Base-by-base conservation (phyloP, 371 early-diverging fungal genomes). In the Enterocytospora artemiae region DNA sequence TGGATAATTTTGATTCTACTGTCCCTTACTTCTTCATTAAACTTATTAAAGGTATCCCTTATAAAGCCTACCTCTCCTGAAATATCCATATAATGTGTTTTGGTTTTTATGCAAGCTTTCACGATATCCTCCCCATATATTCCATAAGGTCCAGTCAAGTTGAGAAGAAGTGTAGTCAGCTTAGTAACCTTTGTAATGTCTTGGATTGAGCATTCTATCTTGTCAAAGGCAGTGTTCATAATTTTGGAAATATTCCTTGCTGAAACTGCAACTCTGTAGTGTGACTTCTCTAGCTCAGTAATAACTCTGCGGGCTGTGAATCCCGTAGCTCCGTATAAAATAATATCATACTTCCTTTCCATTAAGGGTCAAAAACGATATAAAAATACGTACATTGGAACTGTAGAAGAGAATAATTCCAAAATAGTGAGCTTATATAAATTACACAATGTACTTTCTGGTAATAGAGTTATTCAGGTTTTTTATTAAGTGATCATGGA, bases 21-120 rank as follows among this genome's bases (percentile, higher is more conserved):
- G 31, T 75, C 75, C 33, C 72, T 64, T 0, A 91, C 90, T 52
- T 81, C 63, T 0, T 85, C 79, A 59, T 86, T 80, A 67, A 84
- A 85, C 54, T 81, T 76, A 44, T 82, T 76, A 62, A 85, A 83
- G 59, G 87, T 83, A 1, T 81, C 56, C 50, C 82, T 78, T 7
- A 87, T 82, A 80, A 87, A 89, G 2, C 72, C 71, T 18, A 87
- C 75, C 71, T 91, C 91, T 27, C 90, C 92, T 16, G 89, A 88
- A 12, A 85, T 85, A 69, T 93, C 93, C 25, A 89, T 80, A 62
- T 93, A 93, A 72, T 93, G 85, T 0, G 90, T 88, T 3, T 76
- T 76, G 22, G 82, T 81, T 14, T 83, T 78, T 30, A 91, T 83
- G 63, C 90, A 89, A 1, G 89, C 83, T 20, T 85, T 84, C 4